Percentiles rank a stretch among this genome's conserved stretches.
phyloP scores from a whole-genome alignment of 2,329 filamentous ascomycete species.

The Scedosporium aurantiacum region DNA sequence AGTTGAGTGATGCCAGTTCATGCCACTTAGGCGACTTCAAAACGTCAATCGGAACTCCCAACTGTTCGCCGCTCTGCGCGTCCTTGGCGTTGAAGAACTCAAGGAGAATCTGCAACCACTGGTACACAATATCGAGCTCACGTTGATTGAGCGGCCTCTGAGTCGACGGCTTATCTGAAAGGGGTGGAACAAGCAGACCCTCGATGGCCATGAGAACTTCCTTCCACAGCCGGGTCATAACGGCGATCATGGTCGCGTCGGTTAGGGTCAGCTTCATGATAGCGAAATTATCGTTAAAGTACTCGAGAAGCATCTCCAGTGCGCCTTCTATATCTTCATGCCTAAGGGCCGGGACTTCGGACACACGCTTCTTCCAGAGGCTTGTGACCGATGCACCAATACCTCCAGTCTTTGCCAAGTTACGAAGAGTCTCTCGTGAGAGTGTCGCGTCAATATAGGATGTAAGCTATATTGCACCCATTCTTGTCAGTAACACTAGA shows the following conservation, averaged over 20 bases:
- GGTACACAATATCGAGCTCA: slow-evolving; percentile 89
- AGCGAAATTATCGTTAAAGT: slow-evolving; percentile 97
- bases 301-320: slow-evolving; percentile 74
- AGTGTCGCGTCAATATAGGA: slow-evolving; percentile 86
- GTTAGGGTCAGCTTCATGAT: slow-evolving; percentile 98
- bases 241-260: slow-evolving; percentile 90
- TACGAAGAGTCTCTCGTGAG: slow-evolving; percentile 68
- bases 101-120: slow-evolving; percentile 83
- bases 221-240: slow-evolving; percentile 98
- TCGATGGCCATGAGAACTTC: slow-evolving; percentile 91
- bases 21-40: slow-evolving; percentile 97
- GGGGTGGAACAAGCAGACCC: slow-evolving; percentile 75
- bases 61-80: slow-evolving; percentile 65
- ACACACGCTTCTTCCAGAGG: slow-evolving; percentile 50
- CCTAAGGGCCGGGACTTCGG: slow-evolving; percentile 45
- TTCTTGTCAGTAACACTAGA: background rate
- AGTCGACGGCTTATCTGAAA: slow-evolving; percentile 86
- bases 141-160: slow-evolving; percentile 75
- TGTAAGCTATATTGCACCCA: slow-evolving; percentile 55
- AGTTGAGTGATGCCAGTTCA: slow-evolving; percentile 90
- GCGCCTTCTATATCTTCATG: slow-evolving; percentile 68
- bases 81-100: slow-evolving; percentile 93
- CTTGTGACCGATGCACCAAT: slow-evolving; percentile 63
- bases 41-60: slow-evolving; percentile 82
- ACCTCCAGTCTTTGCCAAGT: slow-evolving; percentile 59